Base-by-base conservation (phyloP, 2,329 filamentous ascomycete species). In the Apiospora kogelbergensis region DNA sequence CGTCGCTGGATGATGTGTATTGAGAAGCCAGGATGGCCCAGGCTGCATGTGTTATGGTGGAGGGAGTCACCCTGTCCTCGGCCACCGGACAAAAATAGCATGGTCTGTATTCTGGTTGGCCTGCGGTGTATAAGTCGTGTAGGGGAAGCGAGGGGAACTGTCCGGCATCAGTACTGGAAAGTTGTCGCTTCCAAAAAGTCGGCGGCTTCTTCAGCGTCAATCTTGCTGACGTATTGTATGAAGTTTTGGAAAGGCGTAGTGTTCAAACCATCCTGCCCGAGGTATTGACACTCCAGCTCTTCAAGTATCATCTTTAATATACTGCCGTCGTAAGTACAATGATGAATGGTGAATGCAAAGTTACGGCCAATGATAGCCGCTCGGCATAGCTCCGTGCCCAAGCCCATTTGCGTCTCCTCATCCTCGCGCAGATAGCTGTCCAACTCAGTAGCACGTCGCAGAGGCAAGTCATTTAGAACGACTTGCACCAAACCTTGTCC, bases 351-450 rank as follows among this genome's bases (percentile, higher is more conserved):
- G 9, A 42, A 22, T 13, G 33, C 66, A n/a, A 67, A 60, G 66
- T 33, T 26, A n/a, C 48, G 46, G 17, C 17, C 37, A 22, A 67
- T 40, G 1, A 67, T 30, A 53, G 24, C 72, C 69, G 15, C 74
- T 73, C 67, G 66, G 60, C 33, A 63, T 26, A 65, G 63, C 30
- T n/a, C 76, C 74, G 63, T 67, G 30, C 17, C 77, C 74, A 17
- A 69, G 66, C 37, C 82, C 81, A 65, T 80, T 75, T 57, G 80
- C 82, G 41, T 84, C 78, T 11, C 78, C 78, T 17, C 81, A 7
- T 63, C 57, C 3, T 63, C 37, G 17, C 33, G 30, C 1, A 63
- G 57, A 22, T 63, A 63, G 9, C 11, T 22, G 33, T 63, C 57
- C 57, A 63, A 6, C 17, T 63, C 57, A 11, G 17, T 15, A 0